Conservation (phyloP, 139 green algal species). For the Nannochloris sp. region DNA sequence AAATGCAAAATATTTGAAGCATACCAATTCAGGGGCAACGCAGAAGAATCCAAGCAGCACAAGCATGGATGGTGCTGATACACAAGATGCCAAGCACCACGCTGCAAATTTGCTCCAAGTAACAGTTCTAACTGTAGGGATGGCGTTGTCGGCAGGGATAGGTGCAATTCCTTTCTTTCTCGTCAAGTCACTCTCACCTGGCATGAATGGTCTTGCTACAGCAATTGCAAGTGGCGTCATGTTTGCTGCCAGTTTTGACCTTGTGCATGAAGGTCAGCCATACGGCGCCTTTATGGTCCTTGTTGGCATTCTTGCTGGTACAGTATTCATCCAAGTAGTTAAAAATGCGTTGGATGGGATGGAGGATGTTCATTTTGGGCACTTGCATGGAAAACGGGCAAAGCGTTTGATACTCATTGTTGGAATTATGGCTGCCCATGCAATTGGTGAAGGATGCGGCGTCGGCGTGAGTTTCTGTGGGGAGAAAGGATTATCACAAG, state of each 20-base stretch:
- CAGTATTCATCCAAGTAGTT: constrained; percentile 60
- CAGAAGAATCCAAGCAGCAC: background rate
- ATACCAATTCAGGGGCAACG: background rate
- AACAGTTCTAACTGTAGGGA: constrained; percentile 41
- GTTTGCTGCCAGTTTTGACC: constrained; percentile 89
- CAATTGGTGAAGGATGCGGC: constrained; percentile 87
- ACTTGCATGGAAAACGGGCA: constrained; percentile 61
- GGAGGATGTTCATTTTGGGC: constrained; percentile 59
- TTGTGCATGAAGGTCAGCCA: constrained; percentile 78
- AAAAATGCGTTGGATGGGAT: constrained; percentile 46
- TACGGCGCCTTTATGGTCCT: constrained; percentile 57
- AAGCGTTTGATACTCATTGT: constrained; percentile 83
- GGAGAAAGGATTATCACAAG: constrained; percentile 66
- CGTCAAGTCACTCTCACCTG: constrained; percentile 29
- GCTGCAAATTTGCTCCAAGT: constrained; percentile 4
- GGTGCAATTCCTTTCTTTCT: constrained; percentile 74
- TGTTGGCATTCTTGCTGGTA: constrained; percentile 61
- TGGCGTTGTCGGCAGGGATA: constrained; percentile 50
- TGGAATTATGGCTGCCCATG: constrained; percentile 93
- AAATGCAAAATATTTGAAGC: background rate
- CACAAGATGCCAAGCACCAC: background rate
- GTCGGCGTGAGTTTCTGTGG: constrained; percentile 87
- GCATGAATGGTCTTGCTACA: constrained; percentile 68
- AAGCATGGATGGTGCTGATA: background rate
- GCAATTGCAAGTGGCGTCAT: constrained; percentile 94